These are phyloP conservation scores for Teratosphaeria pseudoeucalypti DNA, from an alignment of 2,329 filamentous ascomycete genomes.

Conservation along the genomic window DNA sequence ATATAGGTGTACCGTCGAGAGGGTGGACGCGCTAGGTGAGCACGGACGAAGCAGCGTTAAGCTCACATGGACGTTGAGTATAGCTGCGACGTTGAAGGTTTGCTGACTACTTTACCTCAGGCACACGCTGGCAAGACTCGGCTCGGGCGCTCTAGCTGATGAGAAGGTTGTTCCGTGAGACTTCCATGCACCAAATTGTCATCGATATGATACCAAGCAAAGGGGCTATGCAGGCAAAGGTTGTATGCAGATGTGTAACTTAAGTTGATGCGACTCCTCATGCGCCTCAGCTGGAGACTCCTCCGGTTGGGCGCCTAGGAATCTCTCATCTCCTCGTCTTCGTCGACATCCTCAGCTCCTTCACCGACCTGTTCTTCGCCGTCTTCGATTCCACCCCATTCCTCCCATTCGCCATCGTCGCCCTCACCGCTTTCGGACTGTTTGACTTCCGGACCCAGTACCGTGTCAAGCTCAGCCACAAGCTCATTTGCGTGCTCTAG, in stretches of 20 bases:
- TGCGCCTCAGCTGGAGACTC: background rate
- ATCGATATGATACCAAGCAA: background rate
- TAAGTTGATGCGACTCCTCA: background rate
- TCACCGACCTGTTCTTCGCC: slow-evolving; percentile 27
- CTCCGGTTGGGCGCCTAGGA: slow-evolving; percentile 8
- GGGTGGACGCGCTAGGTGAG: background rate
- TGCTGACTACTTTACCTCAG: background rate
- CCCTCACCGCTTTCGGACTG: slow-evolving; percentile 27
- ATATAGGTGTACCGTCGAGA: background rate
- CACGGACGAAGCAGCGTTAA: background rate
- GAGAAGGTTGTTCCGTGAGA: background rate
- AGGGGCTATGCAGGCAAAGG: background rate
- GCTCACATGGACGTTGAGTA: background rate
- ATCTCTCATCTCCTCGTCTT: slow-evolving; percentile 25
- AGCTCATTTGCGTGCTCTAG: slow-evolving; percentile 67
- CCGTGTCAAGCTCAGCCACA: slow-evolving; percentile 38
- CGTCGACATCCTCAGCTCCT: slow-evolving; percentile 15
- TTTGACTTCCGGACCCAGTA: slow-evolving; percentile 30
- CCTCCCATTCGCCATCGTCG: slow-evolving; percentile 27
- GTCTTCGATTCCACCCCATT: slow-evolving; percentile 26
- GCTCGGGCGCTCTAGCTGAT: background rate
- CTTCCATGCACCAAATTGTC: background rate
- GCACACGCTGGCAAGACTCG: background rate
- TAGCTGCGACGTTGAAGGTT: background rate
- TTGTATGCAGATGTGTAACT: background rate